Conservation (phyloP, 2,329 filamentous ascomycete species). For the Sodiomyces alkalinus region DNA sequence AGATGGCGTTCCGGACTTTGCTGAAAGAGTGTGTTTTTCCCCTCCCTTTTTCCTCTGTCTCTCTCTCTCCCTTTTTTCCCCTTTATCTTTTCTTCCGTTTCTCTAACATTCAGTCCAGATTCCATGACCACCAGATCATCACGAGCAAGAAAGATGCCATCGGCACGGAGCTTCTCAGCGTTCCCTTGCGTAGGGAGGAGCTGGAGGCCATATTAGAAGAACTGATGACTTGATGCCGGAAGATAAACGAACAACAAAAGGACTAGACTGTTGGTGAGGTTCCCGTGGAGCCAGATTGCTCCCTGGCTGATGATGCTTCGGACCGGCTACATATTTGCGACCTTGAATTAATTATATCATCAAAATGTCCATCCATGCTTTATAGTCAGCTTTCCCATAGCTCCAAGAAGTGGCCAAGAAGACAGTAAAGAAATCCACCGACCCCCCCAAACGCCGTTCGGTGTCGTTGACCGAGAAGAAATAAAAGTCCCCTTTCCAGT, state of each 20-base stretch:
- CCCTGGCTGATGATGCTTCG: too few species aligned
- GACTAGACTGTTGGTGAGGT: too few species aligned
- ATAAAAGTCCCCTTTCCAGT: too few species aligned
- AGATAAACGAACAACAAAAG: too few species aligned
- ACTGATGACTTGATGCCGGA: conserved; percentile 22
- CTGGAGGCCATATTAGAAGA: conserved; percentile 83
- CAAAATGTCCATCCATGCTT: background rate
- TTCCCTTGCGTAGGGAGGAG: conserved; percentile 79
- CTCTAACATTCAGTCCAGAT: conserved; percentile 31
- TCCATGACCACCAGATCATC: conserved; percentile 97
- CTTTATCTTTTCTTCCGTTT: background rate
- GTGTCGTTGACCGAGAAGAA: too few species aligned
- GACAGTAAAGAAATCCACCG: too few species aligned
- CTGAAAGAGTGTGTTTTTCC: conserved; percentile 63
- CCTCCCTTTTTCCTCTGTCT: background rate
- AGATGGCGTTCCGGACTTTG: conserved; percentile 87
- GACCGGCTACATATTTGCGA: background rate
- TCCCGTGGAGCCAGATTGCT: too few species aligned
- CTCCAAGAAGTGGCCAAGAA: too few species aligned
- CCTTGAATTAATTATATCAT: background rate
- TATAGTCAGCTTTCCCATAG: too few species aligned
- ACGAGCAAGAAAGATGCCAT: conserved; percentile 72
- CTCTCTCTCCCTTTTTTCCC: too few species aligned
- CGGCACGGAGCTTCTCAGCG: conserved; percentile 71
- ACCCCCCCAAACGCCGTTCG: too few species aligned